Conservation (phyloP, 2,329 filamentous ascomycete genomes). For the Dactylonectria macrodidyma region DNA sequence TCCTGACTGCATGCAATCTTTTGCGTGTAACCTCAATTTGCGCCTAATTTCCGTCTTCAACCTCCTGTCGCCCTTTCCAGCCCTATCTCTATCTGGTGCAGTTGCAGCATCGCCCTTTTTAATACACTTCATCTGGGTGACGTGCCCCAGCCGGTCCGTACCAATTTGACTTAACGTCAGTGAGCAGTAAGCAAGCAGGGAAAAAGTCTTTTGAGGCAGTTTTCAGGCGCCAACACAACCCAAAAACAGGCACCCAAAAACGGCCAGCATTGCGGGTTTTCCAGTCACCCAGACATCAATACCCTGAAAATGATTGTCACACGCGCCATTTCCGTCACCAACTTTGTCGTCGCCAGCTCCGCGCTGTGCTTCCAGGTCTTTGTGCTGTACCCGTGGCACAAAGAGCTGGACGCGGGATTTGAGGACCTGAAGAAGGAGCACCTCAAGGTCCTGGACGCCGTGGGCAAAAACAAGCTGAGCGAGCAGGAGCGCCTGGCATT, state of each 20-base stretch:
- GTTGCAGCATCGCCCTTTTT: not conserved
- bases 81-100: not conserved
- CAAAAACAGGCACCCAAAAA: slow-evolving; percentile 2
- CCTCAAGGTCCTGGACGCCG: slow-evolving; percentile 44
- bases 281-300: slow-evolving; percentile 7
- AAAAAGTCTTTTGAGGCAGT: not conserved
- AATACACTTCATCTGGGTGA: not conserved
- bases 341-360: slow-evolving; percentile 76
- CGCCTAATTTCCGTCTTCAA: slow-evolving; percentile 17
- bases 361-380: slow-evolving; percentile 78
- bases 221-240: not conserved
- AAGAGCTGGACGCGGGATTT: slow-evolving; percentile 75
- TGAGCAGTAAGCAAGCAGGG: not conserved
- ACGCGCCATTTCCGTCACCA: slow-evolving; percentile 48
- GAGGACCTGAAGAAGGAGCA: slow-evolving; percentile 47
- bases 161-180: not conserved
- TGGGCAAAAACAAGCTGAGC: slow-evolving; percentile 44
- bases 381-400: slow-evolving; percentile 80
- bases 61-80: slow-evolving; percentile 2
- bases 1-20: slow-evolving; percentile 3
- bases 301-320: slow-evolving; percentile 43
- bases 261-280: not conserved
- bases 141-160: not conserved
- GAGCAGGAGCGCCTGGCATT: slow-evolving; percentile 24
- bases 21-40: slow-evolving; percentile 25